Base-by-base conservation (phyloP, 2,329 filamentous ascomycete genomes). In the Ustulina deusta region DNA sequence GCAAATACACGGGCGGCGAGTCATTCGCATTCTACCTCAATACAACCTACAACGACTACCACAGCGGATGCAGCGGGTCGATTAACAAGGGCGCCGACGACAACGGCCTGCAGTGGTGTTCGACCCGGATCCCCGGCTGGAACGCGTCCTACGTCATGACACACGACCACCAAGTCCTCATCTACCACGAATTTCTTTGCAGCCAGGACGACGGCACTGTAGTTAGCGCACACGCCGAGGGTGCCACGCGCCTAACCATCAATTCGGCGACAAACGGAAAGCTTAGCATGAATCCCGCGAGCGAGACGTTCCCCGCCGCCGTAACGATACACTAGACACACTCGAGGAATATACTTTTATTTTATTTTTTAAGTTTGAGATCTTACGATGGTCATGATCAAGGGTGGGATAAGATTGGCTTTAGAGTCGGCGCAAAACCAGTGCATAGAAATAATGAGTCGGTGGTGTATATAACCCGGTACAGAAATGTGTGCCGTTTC, bases 1-100 rank as follows among this genome's bases (percentile, higher is more conserved):
- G 68, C 51, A 46, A n/a, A 36, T 70, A 71, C 61, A 68, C 65
- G 4, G 68, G 68, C 44, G 66, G 68, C 63, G 65, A 70, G 55
- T 70, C 68, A 1, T 72, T 72, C 58, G 61, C 66, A 1, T 72
- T 72, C 65, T 67, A 67, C 54, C 70, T 72, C 46, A 64, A 66
- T 56, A 68, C 63, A 25, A 69, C 60, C 29, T 72, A 70, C 61
- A 51, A 66, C 32, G 68, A 65, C 58, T 72, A 70, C 55, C 62
- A 65, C 49, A 69, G 65, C 57, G 70, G 70, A 20, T 72, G 70
- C 65, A 64, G 63, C 38, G 70, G 70, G 6, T 63, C 60, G 1
- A 60, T 72, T 6, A 25, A 10, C 32, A 64, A 66, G 4, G 68
- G 57, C 20, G 65, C 65, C 9, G 38, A 49, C 42, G 66, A 70